These are phyloP conservation scores for Talaromyces stipitatus DNA, from an alignment of 495 filamentous ascomycete species.

Conservation along the genomic window DNA sequence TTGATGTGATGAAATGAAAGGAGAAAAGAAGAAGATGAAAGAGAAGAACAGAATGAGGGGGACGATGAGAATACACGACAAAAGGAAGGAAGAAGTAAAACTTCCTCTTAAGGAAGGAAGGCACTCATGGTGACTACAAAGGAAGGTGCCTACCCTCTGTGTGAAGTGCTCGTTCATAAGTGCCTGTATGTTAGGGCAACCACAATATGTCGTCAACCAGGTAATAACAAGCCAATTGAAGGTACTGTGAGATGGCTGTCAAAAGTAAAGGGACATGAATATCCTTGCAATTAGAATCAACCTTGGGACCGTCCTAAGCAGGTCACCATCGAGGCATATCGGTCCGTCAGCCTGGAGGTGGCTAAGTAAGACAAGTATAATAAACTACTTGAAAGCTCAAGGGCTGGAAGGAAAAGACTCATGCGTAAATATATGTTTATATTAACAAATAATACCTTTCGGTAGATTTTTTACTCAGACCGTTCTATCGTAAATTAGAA, in stretches of 20 bases:
- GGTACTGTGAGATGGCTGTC: too few species aligned
- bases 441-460: not conserved
- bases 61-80: slow-evolving; percentile 18
- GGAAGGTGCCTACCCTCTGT: not conserved
- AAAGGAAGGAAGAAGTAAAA: slow-evolving; percentile 15
- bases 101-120: not conserved
- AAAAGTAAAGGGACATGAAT: too few species aligned
- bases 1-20: not conserved
- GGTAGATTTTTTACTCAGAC: not conserved
- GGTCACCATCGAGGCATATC: not conserved
- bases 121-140: not conserved
- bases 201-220: not conserved
- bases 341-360: not conserved
- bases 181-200: not conserved
- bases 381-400: not conserved
- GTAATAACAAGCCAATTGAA: too few species aligned
- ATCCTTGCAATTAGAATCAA: too few species aligned
- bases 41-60: slow-evolving; percentile 17
- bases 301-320: too few species aligned
- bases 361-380: not conserved
- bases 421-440: not conserved
- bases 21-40: slow-evolving; percentile 4
- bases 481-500: not conserved
- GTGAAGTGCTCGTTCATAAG: not conserved
- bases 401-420: not conserved